Evolutionary conservation across 2,329 filamentous ascomycete species (phyloP), one percentile per base, ranked within the genome.

Genomic region (Diaporthe australafricana): DNA sequence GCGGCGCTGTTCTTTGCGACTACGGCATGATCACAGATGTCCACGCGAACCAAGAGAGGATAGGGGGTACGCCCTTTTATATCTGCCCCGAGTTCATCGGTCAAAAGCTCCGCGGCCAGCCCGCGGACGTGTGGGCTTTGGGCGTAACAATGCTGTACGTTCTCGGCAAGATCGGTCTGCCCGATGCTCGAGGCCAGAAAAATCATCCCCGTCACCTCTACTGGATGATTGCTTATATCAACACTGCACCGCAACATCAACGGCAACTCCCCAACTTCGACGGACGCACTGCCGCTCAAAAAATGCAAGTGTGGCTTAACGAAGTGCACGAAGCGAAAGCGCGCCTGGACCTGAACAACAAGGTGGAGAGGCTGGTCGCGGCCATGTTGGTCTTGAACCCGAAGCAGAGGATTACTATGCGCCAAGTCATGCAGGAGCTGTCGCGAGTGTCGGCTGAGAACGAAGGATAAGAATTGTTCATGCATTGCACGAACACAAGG

Each of bases 91-190:
- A 91, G 78, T 91, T 89, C 77, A 88, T 90, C 72, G 87, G 85
- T 16, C 81, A 83, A 67, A 88, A 86, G 77, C 81, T 84, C 57
- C 87, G 88, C 40, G 88, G 88, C 4, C 79, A 85, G 4, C 81
- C 87, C 2, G 88, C 88, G 38, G 88, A 90, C 74, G 87, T 90
- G 11, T 90, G 88, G 88, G 88, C 88, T 0, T 80, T 90, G 38
- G 88, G 88, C 56, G 83, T 90, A 63, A 89, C 88, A 38, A 90
- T 90, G 88, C 83, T 90, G 25, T 90, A 90, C 74, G 85, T 89
- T 5, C 78, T 90, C 68, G 82, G 84, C 74, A 88, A 88, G 79
- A 87, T 90, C 45, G 76, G 84, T 0, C 88, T 89, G 70, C 88
- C 88, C 0, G 88, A 90, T 74, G 80, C 83, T 42, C 84, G 88